Evolutionary conservation across 306 rosid species (phyloP), one percentile per base, ranked within the genome.

Genomic region (Castanea sativa): DNA sequence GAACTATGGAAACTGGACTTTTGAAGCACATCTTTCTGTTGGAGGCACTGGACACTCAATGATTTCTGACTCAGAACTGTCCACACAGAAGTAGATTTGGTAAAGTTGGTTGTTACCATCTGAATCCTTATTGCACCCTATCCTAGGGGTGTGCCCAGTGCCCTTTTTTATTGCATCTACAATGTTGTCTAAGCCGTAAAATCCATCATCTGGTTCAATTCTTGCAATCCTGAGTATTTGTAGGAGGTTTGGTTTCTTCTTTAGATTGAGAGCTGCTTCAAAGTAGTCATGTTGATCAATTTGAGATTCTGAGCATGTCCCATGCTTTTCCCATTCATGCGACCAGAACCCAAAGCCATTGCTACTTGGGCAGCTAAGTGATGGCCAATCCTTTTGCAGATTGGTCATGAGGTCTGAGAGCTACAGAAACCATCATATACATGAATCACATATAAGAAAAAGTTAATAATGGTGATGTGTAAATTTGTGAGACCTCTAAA

Each of bases 321-420:
- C 98, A 27, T 91, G 92, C 72, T 94, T 94, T 52, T 91, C 86
- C 98, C 97, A 94, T 75, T 92, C 97, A 4, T 89, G 96, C 14
- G 96, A 81, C 97, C 97, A 92, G 69, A 92, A 92, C 79, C 91
- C 85, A 19, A 82, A 14, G 2, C 92, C 93, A 27, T 90, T 88
- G 87, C 98, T 89, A 38, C 98, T 92, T 15, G 96, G 97, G 85
- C 98, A 94, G 79, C 94, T 91, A 19, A 92, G 79, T 1, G 98
- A 85, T 53, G 33, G 33, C 33, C 33, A 4, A 3, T 30, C 33
- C 33, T 30, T 30, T 32, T 4, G 0, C 33, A 32, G 33, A 32
- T 4, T 32, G 33, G 35, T 32, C 35, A 32, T 32, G 35, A 4
- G 35, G 35, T 32, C 35, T 4, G 33, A 32, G 33, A 4, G 33